These are phyloP conservation scores for Misopates orontium DNA, from an alignment of 257 asterid genomes.

Conservation along the genomic window DNA sequence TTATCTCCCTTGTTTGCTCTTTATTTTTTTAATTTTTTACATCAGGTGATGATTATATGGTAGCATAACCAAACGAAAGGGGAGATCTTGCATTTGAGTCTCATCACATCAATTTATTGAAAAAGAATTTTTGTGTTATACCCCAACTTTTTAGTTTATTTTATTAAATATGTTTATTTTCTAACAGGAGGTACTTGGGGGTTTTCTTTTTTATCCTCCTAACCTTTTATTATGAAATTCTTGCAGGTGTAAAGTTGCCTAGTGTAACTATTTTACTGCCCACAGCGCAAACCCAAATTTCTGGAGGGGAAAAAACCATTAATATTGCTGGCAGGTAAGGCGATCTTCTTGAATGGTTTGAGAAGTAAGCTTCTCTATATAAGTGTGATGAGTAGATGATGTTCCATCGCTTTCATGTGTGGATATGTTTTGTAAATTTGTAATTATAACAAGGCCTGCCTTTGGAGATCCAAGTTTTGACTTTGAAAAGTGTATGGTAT, in stretches of 20 bases:
- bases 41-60: background rate
- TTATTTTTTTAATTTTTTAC: background rate
- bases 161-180: background rate
- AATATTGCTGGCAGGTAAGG: constrained; percentile 76
- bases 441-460: constrained; percentile 1
- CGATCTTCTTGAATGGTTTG: constrained; percentile 24
- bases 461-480: background rate
- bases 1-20: background rate
- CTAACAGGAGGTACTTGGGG: constrained; percentile 2
- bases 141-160: too few relatives aligned
- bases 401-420: background rate
- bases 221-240: constrained; percentile 24
- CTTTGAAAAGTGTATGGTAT: background rate
- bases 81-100: background rate
- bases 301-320: constrained; percentile 63
- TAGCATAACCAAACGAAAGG: background rate
- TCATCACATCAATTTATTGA: background rate
- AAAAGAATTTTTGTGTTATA: background rate
- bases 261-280: constrained; percentile 72
- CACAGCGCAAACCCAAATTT: constrained; percentile 62
- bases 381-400: constrained; percentile 20
- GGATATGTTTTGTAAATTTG: constrained; percentile 9
- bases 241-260: constrained; percentile 82
- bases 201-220: constrained; percentile 24
- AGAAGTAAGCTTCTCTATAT: constrained; percentile 20